Percentiles rank a stretch among this genome's conserved stretches.
Evolutionary conservation across 1,139 yeast species (phyloP).

Genomic region (Scheffersomyces insectosa): DNA sequence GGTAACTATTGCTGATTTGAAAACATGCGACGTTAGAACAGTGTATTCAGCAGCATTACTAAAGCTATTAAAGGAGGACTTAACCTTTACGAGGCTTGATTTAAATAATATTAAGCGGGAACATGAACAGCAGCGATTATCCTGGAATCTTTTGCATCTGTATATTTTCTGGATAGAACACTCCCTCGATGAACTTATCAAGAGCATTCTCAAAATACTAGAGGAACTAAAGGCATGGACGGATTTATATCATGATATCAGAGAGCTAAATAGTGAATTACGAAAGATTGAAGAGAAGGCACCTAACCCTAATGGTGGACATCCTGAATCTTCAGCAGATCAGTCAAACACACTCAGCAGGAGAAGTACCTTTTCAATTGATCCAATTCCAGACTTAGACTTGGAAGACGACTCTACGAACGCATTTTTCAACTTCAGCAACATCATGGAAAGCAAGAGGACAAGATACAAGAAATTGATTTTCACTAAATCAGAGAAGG

Average conservation of each 20-base stretch:
- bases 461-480: constrained; percentile 35
- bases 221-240: constrained; percentile 54
- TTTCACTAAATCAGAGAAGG: constrained; percentile 32
- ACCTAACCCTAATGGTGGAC: not conserved
- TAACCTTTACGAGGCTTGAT: not conserved
- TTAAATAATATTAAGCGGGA: not conserved
- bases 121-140: not conserved
- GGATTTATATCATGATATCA: constrained; percentile 34
- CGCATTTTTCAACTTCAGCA: constrained; percentile 35
- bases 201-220: constrained; percentile 38
- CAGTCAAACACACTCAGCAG: not conserved
- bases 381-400: constrained; percentile 1
- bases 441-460: constrained; percentile 36
- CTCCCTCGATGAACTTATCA: constrained; percentile 36
- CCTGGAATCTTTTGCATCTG: constrained; percentile 11
- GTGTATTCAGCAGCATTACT: constrained; percentile 8
- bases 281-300: constrained; percentile 21
- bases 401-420: constrained; percentile 13
- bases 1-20: constrained; percentile 42
- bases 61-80: not conserved
- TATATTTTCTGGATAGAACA: constrained; percentile 33
- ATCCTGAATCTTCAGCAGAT: not conserved
- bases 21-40: constrained; percentile 41
- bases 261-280: constrained; percentile 32
- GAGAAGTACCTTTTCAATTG: constrained; percentile 7